Percentiles rank a stretch among this genome's conserved stretches.
Evolutionary conservation across 208 protist genomes (phyloP).

Genomic region (Leishmania arabica): DNA sequence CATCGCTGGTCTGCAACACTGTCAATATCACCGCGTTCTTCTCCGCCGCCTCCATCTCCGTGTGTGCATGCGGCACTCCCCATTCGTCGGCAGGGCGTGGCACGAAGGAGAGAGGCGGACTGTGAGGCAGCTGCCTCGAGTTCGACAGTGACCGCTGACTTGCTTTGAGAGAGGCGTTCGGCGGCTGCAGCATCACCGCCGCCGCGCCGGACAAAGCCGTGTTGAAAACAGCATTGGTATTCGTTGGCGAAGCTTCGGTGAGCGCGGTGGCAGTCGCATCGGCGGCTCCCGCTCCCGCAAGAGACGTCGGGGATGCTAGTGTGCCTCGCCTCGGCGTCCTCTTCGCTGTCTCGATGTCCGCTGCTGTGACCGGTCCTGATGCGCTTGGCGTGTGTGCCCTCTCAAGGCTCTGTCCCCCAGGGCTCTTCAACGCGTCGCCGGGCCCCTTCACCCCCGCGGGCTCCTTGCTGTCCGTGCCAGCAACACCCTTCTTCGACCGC

Average conservation of each 20-base stretch:
- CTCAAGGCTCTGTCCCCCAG: background rate
- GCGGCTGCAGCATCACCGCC: background rate
- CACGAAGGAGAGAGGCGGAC: constrained; percentile 19
- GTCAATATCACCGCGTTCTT: constrained; percentile 71
- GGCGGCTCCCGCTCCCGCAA: background rate
- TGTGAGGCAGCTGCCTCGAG: constrained; percentile 3
- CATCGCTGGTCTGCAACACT: constrained; percentile 39
- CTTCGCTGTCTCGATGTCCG: background rate
- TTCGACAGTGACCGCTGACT: too few relatives aligned
- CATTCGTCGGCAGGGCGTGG: constrained; percentile 46
- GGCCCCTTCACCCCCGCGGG: background rate
- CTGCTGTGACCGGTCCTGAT: background rate
- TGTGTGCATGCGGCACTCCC: constrained; percentile 38
- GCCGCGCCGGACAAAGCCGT: background rate
- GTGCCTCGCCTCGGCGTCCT: background rate
- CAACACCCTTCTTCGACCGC: background rate
- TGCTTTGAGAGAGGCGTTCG: background rate
- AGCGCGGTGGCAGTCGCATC: background rate
- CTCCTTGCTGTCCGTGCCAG: background rate
- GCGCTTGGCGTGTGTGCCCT: too few relatives aligned
- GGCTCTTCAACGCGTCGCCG: background rate
- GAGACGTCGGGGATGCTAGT: background rate
- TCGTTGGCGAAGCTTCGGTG: background rate
- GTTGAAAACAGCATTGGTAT: background rate
- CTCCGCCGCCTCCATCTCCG: constrained; percentile 69